Evolutionary conservation across 169 alveolate genomes (phyloP).

Genomic region (Cystoisospora suis): DNA sequence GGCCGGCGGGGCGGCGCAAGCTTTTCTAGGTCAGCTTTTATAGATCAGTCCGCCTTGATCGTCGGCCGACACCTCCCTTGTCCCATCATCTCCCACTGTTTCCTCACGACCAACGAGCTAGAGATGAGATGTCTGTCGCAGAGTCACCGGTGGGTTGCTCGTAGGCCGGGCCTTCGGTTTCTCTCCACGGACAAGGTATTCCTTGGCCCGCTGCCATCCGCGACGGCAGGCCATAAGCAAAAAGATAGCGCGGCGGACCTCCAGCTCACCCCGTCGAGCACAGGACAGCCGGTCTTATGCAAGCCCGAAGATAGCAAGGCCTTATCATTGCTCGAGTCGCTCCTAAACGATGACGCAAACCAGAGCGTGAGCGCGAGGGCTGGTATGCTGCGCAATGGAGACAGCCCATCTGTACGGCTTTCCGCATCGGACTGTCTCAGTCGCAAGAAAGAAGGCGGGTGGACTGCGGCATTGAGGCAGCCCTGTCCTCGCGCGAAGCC

Average conservation of each 20-base stretch:
- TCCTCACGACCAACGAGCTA: too few relatives aligned
- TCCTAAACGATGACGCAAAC: not conserved
- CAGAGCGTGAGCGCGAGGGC: slow-evolving; percentile 2
- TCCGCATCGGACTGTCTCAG: not conserved
- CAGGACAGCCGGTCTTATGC: not conserved
- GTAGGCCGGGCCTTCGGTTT: slow-evolving; percentile 8
- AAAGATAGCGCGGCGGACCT: not conserved
- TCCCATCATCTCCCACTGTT: too few relatives aligned
- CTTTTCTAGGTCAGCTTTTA: not conserved
- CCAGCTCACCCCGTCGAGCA: not conserved
- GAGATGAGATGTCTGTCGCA: too few relatives aligned
- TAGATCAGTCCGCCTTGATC: not conserved
- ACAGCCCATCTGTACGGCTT: not conserved
- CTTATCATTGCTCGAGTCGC: not conserved
- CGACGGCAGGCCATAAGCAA: not conserved
- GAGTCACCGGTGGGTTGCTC: too few relatives aligned
- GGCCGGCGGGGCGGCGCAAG: not conserved
- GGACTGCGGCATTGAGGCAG: not conserved
- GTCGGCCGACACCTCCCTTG: too few relatives aligned
- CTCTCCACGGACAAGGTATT: not conserved
- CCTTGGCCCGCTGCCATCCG: slow-evolving; percentile 16
- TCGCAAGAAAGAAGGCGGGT: not conserved
- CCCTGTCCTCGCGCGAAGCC: not conserved
- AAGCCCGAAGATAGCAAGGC: slow-evolving; percentile 9
- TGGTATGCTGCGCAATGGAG: not conserved